Evolutionary conservation across 2,329 filamentous ascomycete species (phyloP).

Genomic region (Fusarium torulosum): DNA sequence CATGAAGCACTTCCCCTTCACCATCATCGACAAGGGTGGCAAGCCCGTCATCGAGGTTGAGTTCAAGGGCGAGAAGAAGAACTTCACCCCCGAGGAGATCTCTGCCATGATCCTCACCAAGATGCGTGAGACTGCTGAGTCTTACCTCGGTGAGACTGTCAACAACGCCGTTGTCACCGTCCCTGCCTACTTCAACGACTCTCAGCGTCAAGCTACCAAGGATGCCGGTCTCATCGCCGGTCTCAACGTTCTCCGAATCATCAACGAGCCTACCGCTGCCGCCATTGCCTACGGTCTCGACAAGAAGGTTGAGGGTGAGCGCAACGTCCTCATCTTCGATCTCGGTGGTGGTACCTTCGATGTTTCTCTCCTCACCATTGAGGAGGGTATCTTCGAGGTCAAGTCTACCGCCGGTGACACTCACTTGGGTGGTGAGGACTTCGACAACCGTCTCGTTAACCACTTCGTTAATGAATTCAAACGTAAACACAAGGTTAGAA

Average conservation of each 20-base stretch:
- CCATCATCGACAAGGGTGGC: constrained; percentile 97
- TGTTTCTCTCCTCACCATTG: constrained; percentile 97
- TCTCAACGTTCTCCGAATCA: constrained; percentile 95
- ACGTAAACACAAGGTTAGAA: constrained; percentile 68
- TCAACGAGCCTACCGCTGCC: constrained; percentile 97
- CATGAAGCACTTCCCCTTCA: constrained; percentile 98
- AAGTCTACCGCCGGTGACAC: constrained; percentile 99
- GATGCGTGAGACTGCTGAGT: constrained; percentile 99
- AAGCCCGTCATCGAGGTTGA: constrained; percentile 93
- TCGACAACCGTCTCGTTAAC: constrained; percentile 93
- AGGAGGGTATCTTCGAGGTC: constrained; percentile 98
- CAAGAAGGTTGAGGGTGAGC: constrained; percentile 93
- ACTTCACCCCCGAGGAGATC: constrained; percentile 98
- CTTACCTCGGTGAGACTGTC: constrained; percentile 88
- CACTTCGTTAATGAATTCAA: constrained; percentile 96
- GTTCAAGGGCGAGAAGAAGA: constrained; percentile 95
- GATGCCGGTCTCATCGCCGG: constrained; percentile 97
- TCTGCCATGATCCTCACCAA: constrained; percentile 96
- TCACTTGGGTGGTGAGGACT: constrained; percentile 97
- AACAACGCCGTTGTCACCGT: constrained; percentile 98
- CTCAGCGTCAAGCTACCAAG: constrained; percentile 97
- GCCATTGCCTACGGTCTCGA: constrained; percentile 96
- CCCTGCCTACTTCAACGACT: constrained; percentile 98
- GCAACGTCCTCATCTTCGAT: constrained; percentile 95
- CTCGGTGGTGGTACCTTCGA: constrained; percentile 98